A percentile compares a stretch with the other conserved stretches of the same genome.
Conservation (phyloP, 208 protist genomes). For the Leishmania aethiopica region DNA sequence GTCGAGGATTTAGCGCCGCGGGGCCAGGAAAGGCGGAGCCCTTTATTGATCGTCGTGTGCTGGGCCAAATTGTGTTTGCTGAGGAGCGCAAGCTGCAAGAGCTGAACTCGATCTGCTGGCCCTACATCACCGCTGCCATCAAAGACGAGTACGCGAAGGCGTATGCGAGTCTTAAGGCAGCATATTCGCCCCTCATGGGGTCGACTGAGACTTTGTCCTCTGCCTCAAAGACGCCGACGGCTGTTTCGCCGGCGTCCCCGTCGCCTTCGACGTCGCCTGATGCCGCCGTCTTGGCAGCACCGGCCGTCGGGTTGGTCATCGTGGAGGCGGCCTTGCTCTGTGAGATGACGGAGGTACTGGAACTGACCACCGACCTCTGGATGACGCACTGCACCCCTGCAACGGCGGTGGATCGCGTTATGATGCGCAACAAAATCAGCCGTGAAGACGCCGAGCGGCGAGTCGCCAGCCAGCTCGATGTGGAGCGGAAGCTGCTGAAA, state of each 20-base stretch:
- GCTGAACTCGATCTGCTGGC: slow-evolving; percentile 78
- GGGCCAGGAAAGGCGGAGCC: slow-evolving; percentile 5
- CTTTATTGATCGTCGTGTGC: slow-evolving; percentile 50
- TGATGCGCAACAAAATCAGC: slow-evolving; percentile 48
- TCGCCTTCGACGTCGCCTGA: neutral
- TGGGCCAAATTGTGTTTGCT: slow-evolving; percentile 61
- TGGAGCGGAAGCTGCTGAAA: slow-evolving; percentile 30
- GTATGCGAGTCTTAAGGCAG: neutral
- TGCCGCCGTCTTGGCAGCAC: neutral
- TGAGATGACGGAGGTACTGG: slow-evolving; percentile 38
- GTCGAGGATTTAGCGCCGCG: neutral
- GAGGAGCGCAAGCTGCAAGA: slow-evolving; percentile 42
- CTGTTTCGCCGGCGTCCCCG: neutral
- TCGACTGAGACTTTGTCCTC: neutral
- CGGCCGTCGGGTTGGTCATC: slow-evolving; percentile 45
- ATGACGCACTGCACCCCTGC: slow-evolving; percentile 54
- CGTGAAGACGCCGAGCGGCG: slow-evolving; percentile 46
- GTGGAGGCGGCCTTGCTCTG: slow-evolving; percentile 80
- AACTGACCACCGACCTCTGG: slow-evolving; percentile 68
- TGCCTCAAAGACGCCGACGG: neutral
- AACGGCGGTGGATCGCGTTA: slow-evolving; percentile 51
- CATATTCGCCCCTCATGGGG: neutral
- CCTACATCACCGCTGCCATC: slow-evolving; percentile 63
- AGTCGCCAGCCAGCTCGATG: slow-evolving; percentile 45
- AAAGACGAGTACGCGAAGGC: slow-evolving; percentile 26